A percentile compares a stretch with the other conserved stretches of the same genome.
Conservation (phyloP, 1,284 basidiomycete species). For the Exsudoporus floridanus region DNA sequence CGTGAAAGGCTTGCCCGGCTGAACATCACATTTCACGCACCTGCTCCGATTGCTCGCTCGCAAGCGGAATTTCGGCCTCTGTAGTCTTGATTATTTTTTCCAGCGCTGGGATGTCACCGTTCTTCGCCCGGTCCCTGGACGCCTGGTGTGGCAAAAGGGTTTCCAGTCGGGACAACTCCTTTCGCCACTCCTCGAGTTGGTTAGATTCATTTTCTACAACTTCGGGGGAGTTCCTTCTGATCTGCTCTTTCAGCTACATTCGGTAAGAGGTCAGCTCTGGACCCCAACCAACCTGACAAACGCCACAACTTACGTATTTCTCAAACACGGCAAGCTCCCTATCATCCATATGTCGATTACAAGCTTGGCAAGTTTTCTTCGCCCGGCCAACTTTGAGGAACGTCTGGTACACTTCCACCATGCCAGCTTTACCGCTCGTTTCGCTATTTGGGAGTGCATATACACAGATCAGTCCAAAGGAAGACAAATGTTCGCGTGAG, state of each 20-base stretch:
- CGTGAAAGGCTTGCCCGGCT: not conserved
- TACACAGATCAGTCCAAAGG: not conserved
- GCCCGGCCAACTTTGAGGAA: conserved; percentile 62
- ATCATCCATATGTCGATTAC: conserved; percentile 68
- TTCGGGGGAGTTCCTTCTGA: conserved; percentile 49
- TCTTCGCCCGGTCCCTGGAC: conserved; percentile 52
- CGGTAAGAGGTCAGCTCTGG: not conserved
- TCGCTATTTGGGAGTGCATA: conserved; percentile 15
- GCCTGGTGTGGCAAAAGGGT: conserved; percentile 55
- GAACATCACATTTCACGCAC: conserved; percentile 35
- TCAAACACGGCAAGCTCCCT: conserved; percentile 66
- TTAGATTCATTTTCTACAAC: conserved; percentile 37
- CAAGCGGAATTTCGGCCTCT: conserved; percentile 51
- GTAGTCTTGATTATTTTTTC: conserved; percentile 63
- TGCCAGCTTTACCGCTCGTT: conserved; percentile 37
- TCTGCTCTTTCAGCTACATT: conserved; percentile 52
- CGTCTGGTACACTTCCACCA: conserved; percentile 58
- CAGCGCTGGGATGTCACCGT: conserved; percentile 64
- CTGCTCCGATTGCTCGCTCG: conserved; percentile 56
- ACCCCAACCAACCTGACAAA: not conserved
- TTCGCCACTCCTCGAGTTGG: conserved; percentile 63
- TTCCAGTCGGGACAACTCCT: conserved; percentile 59
- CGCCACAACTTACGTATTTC: conserved; percentile 53
- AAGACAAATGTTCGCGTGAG: not conserved
- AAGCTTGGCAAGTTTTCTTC: conserved; percentile 74